Evolutionary conservation across 768 basidiomycete genomes (phyloP).

Genomic region (Trametes villosa): DNA sequence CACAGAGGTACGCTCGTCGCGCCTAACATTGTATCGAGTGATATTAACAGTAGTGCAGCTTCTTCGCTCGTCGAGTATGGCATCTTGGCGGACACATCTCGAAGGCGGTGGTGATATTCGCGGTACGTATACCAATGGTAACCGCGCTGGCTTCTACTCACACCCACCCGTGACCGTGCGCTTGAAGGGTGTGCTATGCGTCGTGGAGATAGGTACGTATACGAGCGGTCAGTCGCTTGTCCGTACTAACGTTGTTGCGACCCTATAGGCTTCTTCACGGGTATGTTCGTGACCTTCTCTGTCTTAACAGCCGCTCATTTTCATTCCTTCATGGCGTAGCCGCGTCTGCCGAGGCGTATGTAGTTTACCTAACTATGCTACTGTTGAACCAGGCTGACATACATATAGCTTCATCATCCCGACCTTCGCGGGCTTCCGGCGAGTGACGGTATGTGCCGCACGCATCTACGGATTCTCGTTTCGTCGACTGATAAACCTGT

Average conservation of each 20-base stretch:
- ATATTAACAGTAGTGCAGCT: neutral
- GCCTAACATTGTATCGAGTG: neutral
- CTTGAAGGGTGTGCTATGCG: neutral
- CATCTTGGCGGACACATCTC: neutral
- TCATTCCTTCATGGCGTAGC: neutral
- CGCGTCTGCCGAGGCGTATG: neutral
- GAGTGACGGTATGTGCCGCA: neutral
- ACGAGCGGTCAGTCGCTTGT: neutral
- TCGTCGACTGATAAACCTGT: neutral
- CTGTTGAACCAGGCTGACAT: neutral
- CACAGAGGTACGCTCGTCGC: neutral
- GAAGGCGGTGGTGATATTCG: neutral
- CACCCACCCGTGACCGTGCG: neutral
- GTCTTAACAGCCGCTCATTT: neutral
- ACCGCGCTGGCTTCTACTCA: neutral
- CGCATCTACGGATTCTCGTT: neutral
- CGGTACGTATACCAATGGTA: neutral
- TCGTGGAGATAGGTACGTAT: neutral
- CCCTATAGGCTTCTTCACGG: neutral
- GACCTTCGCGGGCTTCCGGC: neutral
- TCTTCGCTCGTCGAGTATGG: slow-evolving; percentile 6
- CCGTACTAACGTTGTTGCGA: neutral
- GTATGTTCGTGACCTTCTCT: neutral
- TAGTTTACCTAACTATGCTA: neutral
- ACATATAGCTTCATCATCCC: neutral